Evolutionary conservation across 2,329 filamentous ascomycete species (phyloP).

Genomic region (Aspergillus udagawae): DNA sequence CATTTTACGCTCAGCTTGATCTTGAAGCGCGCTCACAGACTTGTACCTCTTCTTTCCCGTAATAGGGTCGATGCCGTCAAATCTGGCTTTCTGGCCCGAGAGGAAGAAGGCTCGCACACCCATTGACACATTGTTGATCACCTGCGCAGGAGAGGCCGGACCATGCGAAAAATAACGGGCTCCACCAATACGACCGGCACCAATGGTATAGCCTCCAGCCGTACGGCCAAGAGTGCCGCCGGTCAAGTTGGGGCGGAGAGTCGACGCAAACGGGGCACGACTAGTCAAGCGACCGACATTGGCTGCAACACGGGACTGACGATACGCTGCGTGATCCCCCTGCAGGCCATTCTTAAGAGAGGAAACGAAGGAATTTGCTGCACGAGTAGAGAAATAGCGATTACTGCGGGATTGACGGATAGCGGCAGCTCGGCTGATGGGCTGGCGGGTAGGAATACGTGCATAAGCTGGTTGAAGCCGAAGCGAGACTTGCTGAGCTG

Average conservation of each 20-base stretch:
- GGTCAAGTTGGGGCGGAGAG: slow-evolving; percentile 86
- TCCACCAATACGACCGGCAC: slow-evolving; percentile 65
- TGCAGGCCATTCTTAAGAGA: slow-evolving; percentile 39
- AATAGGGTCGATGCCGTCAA: slow-evolving; percentile 66
- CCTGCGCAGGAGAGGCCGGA: slow-evolving; percentile 79
- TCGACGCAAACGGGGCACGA: slow-evolving; percentile 79
- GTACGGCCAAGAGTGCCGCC: slow-evolving; percentile 80
- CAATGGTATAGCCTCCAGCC: slow-evolving; percentile 80
- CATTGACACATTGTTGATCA: slow-evolving; percentile 91
- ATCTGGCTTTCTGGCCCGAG: slow-evolving; percentile 84
- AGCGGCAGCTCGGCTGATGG: slow-evolving; percentile 57
- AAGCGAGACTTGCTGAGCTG: slow-evolving; percentile 36
- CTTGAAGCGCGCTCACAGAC: slow-evolving; percentile 68
- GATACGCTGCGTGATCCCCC: slow-evolving; percentile 51
- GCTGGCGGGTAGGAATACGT: slow-evolving; percentile 54
- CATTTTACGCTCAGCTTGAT: slow-evolving; percentile 67
- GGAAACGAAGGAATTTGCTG: slow-evolving; percentile 48
- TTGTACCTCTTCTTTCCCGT: slow-evolving; percentile 77
- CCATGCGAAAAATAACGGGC: slow-evolving; percentile 86
- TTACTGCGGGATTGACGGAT: slow-evolving; percentile 60
- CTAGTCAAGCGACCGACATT: slow-evolving; percentile 63
- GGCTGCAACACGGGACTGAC: slow-evolving; percentile 53
- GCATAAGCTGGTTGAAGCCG: slow-evolving; percentile 59
- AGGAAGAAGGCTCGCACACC: slow-evolving; percentile 88
- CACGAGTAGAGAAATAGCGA: slow-evolving; percentile 59